Evolutionary conservation across 768 basidiomycete genomes (phyloP).

Genomic region (Boletus eberwhitei): DNA sequence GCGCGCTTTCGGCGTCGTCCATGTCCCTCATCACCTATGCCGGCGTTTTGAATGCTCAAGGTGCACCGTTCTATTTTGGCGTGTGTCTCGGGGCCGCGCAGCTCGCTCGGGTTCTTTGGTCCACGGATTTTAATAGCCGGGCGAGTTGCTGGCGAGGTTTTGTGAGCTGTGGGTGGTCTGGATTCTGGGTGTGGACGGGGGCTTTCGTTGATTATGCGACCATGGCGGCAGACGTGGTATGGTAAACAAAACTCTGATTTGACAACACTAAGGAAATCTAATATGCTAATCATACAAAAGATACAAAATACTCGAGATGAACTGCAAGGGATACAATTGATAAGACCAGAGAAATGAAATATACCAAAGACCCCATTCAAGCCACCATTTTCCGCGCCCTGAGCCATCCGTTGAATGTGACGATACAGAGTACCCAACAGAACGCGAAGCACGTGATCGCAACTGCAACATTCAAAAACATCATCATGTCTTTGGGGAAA

Average conservation of each 20-base stretch:
- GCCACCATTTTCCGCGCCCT: constrained; percentile 41
- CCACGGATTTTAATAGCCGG: constrained; percentile 72
- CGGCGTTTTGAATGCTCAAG: constrained; percentile 76
- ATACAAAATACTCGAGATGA: background rate
- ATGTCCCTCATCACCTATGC: constrained; percentile 74
- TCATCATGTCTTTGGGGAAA: constrained; percentile 65
- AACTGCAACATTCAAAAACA: constrained; percentile 83
- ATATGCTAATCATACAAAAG: background rate
- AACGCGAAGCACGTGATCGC: constrained; percentile 85
- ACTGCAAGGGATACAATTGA: background rate
- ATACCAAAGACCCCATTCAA: background rate
- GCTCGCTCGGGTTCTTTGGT: constrained; percentile 69
- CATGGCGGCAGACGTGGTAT: constrained; percentile 13
- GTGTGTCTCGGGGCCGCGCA: constrained; percentile 71
- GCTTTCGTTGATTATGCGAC: constrained; percentile 63
- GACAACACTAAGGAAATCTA: background rate
- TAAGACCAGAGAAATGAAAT: background rate
- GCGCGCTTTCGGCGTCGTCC: constrained; percentile 68
- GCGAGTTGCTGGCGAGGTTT: constrained; percentile 90
- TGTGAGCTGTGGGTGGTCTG: constrained; percentile 81
- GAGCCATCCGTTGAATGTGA: constrained; percentile 82
- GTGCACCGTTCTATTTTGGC: constrained; percentile 76
- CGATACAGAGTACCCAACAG: constrained; percentile 74
- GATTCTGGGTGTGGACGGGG: constrained; percentile 86
- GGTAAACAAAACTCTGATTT: background rate